Conservation (phyloP, 2,329 filamentous ascomycete species). For the Pseudocercospora eumusae region DNA sequence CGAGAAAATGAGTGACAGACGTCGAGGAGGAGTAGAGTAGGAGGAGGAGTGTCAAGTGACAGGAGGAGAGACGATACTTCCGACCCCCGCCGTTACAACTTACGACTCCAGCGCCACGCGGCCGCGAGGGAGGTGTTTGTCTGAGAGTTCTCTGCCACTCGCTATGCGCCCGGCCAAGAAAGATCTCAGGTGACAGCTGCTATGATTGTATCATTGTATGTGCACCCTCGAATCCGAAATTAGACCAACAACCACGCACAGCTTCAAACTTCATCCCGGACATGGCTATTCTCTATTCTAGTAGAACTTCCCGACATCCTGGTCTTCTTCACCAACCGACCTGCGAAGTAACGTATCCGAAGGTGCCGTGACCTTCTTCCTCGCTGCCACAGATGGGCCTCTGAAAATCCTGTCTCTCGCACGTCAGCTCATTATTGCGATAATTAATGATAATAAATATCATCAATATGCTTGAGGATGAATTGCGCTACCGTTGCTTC, state of each 20-base stretch:
- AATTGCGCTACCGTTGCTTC: slow-evolving; percentile 29
- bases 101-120: neutral
- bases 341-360: neutral
- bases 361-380: neutral
- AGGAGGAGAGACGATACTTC: neutral
- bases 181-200: neutral
- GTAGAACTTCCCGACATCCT: neutral
- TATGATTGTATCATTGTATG: too few species aligned
- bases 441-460: too few species aligned
- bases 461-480: neutral
- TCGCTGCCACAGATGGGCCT: neutral
- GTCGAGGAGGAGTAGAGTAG: too few species aligned
- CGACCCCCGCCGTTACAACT: neutral
- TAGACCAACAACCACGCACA: slow-evolving; percentile 7
- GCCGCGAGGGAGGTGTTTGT: neutral
- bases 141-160: too few species aligned
- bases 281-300: too few species aligned
- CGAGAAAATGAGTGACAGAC: neutral
- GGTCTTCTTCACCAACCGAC: neutral
- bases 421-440: neutral
- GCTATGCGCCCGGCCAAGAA: neutral
- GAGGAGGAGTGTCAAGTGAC: neutral
- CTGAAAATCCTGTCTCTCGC: neutral
- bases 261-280: neutral
- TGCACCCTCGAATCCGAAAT: neutral